Conservation (phyloP, 2,329 filamentous ascomycete species). For the Magnaporthales sp. region DNA sequence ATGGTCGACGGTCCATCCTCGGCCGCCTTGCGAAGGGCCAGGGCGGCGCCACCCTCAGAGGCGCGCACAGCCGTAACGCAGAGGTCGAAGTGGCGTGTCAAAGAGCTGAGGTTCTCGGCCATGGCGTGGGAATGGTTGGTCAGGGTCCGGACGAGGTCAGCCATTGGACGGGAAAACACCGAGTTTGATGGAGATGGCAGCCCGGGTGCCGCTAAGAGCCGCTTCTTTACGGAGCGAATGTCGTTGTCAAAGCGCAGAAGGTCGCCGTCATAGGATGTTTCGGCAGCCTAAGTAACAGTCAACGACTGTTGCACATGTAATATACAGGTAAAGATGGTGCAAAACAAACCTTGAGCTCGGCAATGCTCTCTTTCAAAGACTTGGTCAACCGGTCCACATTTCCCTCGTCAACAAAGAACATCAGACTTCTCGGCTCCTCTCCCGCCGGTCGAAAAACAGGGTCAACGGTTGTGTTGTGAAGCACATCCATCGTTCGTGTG, state of each 20-base stretch:
- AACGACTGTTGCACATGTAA: neutral
- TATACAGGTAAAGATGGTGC: neutral
- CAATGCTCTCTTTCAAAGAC: conserved; percentile 61
- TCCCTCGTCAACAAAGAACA: conserved; percentile 70
- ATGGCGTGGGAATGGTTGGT: conserved; percentile 72
- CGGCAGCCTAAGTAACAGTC: conserved; percentile 38
- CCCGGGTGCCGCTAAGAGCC: conserved; percentile 31
- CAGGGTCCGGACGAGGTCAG: conserved; percentile 50
- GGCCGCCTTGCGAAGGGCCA: conserved; percentile 59
- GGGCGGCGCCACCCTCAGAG: conserved; percentile 70
- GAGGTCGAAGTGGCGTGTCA: conserved; percentile 85
- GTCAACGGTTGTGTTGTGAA: conserved; percentile 58
- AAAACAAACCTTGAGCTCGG: conserved; percentile 53
- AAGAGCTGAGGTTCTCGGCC: conserved; percentile 69
- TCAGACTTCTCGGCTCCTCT: conserved; percentile 52
- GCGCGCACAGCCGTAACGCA: conserved; percentile 87
- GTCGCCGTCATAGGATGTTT: conserved; percentile 68
- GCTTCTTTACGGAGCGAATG: conserved; percentile 54
- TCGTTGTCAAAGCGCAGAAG: conserved; percentile 68
- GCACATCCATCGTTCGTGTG: conserved; percentile 55
- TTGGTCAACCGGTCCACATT: conserved; percentile 58
- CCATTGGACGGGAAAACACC: conserved; percentile 32
- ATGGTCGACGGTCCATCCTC: conserved; percentile 40
- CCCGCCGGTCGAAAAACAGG: conserved; percentile 49
- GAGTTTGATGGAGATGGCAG: conserved; percentile 24